These are phyloP conservation scores for Pecoramyces ruminantium DNA, from an alignment of 192 early-diverging fungal species.

Conservation along the genomic window DNA sequence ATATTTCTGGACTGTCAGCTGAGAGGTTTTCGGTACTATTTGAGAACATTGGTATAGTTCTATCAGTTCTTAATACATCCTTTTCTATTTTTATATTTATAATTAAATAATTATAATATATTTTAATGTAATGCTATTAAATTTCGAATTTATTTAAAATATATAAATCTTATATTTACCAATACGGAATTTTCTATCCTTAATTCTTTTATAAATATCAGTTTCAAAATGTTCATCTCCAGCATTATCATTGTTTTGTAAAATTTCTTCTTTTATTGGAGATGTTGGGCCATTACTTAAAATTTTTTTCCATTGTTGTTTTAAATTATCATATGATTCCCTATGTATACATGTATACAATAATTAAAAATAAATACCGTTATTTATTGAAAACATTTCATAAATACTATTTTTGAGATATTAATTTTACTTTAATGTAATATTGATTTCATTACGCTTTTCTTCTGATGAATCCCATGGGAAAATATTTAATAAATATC, in stretches of 20 bases:
- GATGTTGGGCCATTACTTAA: slow-evolving; percentile 12
- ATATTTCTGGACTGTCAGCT: background rate
- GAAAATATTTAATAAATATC: slow-evolving; percentile 59
- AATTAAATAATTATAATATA: no score
- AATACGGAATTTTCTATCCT: slow-evolving; percentile 30
- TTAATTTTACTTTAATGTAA: slow-evolving; percentile 24
- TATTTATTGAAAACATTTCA: no score
- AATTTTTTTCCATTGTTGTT: slow-evolving; percentile 21
- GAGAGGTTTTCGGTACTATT: slow-evolving; percentile 1
- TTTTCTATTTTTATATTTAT: no score
- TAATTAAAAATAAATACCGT: no score
- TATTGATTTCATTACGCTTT: slow-evolving; percentile 40
- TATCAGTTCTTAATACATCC: slow-evolving; percentile 91
- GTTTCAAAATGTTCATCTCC: slow-evolving; percentile 29
- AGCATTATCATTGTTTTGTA: slow-evolving; percentile 4
- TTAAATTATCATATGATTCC: background rate
- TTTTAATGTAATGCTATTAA: no score
- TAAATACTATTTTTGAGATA: background rate
- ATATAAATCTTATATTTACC: slow-evolving; percentile 7
- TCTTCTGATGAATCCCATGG: slow-evolving; percentile 62
- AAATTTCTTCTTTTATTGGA: background rate
- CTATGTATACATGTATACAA: no score
- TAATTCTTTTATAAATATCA: slow-evolving; percentile 27
- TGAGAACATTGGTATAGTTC: slow-evolving; percentile 66
- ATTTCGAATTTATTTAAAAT: no score